Conservation (phyloP, 768 basidiomycete genomes). For the Myochromella boudieri region DNA sequence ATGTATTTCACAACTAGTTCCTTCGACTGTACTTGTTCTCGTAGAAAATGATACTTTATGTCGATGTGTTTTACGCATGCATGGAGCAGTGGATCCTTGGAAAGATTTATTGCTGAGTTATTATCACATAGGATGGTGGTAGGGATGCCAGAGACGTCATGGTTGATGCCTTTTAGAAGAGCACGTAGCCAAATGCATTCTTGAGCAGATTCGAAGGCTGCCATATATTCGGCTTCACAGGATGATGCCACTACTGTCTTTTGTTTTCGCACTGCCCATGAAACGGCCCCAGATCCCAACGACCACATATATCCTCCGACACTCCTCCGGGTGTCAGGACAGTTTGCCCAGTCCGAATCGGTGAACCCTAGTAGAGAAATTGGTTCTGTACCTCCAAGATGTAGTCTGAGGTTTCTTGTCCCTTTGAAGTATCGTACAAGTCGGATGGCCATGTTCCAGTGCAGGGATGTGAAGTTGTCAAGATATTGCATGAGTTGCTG, state of each 20-base stretch:
- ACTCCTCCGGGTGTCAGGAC: slow-evolving; percentile 16
- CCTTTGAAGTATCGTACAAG: slow-evolving; percentile 7
- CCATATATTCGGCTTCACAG: slow-evolving; percentile 24
- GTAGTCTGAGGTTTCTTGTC: slow-evolving; percentile 1
- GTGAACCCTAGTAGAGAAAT: slow-evolving; percentile 17
- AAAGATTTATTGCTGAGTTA: neutral
- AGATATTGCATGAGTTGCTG: slow-evolving; percentile 3
- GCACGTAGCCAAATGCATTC: neutral
- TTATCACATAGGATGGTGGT: neutral
- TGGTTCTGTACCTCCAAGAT: neutral
- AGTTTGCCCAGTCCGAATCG: slow-evolving; percentile 22
- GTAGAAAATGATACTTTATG: too few relatives aligned
- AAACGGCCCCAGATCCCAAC: slow-evolving; percentile 15
- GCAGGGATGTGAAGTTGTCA: neutral
- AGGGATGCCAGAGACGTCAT: neutral
- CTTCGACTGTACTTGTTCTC: neutral
- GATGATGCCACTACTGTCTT: slow-evolving; percentile 17
- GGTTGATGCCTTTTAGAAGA: neutral
- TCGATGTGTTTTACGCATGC: neutral
- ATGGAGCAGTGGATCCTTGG: neutral
- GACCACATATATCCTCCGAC: slow-evolving; percentile 20
- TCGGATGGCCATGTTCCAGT: neutral
- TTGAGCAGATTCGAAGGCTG: neutral
- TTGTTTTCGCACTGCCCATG: slow-evolving; percentile 12
- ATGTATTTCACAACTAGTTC: neutral